Base-by-base conservation (phyloP, 2,329 filamentous ascomycete genomes). In the Corinectria fuckeliana region DNA sequence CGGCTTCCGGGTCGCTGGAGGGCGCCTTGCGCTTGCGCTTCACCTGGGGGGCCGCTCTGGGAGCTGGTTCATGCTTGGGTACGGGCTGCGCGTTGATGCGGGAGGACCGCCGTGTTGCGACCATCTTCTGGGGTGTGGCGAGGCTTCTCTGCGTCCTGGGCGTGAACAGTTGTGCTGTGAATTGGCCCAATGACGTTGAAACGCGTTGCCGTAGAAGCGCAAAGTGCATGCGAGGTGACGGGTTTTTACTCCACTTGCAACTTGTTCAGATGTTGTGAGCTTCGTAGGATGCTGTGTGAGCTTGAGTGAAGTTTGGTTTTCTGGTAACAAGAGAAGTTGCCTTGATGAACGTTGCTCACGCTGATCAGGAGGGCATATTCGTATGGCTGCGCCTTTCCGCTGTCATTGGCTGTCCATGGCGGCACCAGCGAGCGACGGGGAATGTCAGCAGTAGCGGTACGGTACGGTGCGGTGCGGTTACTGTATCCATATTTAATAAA, bases 71-170 rank as follows among this genome's bases (percentile, higher is more conserved):
- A 5, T n/a, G 23, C 32, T 62, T 61, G 8, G 53, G 36, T 14
- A 71, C 50, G 21, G 51, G 8, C 18, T 57, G 57, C n/a, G 65
- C 71, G 60, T 73, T 76, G 23, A 84, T 73, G 36, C 81, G 78
- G 10, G 79, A 75, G 3, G 77, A 80, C 20, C 76, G 73, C 36
- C 77, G 73, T 47, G 74, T 75, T 14, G 66, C 68, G 28, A 77
- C 75, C 67, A 76, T 74, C 21, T 49, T 64, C 38, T 51, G 39
- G 32, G 58, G 41, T 32, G 57, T 34, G 34, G 18, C 60, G 62
- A 58, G 44, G 67, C 14, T 38, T 53, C 41, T 45, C 23, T 28
- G 65, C 8, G 3, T 26, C 26, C 21, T 50, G 18, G 51, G 44
- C 25, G 28, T 18, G 21, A 34, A 52, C 26, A 36, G 26, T 26